phyloP scores from a whole-genome alignment of 1,284 basidiomycete genomes.

The Boletus calvinii region DNA sequence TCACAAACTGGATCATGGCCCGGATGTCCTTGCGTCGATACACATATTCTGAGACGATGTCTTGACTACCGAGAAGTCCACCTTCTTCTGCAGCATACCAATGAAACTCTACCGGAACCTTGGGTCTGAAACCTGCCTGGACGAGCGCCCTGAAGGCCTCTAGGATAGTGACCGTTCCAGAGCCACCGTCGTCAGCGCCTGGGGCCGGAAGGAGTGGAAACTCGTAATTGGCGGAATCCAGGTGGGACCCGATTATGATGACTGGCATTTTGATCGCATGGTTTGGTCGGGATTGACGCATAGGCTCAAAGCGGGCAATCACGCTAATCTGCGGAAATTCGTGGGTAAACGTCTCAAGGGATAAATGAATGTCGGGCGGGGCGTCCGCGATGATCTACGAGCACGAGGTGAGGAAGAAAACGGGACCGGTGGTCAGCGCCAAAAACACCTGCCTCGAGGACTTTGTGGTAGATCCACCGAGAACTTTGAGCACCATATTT shows the following conservation, averaged over 20 bases:
- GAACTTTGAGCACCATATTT: constrained; percentile 18
- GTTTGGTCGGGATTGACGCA: no score
- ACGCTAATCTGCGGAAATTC: constrained; percentile 57
- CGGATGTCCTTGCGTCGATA: constrained; percentile 62
- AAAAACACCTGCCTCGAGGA: constrained; percentile 10
- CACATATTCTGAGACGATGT: constrained; percentile 79
- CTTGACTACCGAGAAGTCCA: constrained; percentile 89
- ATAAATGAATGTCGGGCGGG: constrained; percentile 13
- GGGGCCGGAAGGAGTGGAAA: constrained; percentile 22
- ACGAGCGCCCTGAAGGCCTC: constrained; percentile 84
- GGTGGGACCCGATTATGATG: constrained; percentile 54
- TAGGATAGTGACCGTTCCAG: constrained; percentile 86
- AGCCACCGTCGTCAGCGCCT: constrained; percentile 83
- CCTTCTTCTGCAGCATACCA: constrained; percentile 94
- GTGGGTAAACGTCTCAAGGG: constrained; percentile 43
- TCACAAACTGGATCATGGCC: constrained; percentile 73
- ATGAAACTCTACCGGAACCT: constrained; percentile 83
- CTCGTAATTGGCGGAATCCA: constrained; percentile 47
- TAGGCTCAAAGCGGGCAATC: constrained; percentile 42
- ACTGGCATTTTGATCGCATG: constrained; percentile 28
- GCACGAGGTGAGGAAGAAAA: not conserved
- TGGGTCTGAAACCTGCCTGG: constrained; percentile 70
- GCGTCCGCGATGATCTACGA: constrained; percentile 20
- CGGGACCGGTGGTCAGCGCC: no score
- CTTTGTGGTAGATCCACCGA: constrained; percentile 19